These are phyloP conservation scores for Pseudozyma tsukubaensis DNA, from an alignment of 1,284 basidiomycete species.

Conservation along the genomic window DNA sequence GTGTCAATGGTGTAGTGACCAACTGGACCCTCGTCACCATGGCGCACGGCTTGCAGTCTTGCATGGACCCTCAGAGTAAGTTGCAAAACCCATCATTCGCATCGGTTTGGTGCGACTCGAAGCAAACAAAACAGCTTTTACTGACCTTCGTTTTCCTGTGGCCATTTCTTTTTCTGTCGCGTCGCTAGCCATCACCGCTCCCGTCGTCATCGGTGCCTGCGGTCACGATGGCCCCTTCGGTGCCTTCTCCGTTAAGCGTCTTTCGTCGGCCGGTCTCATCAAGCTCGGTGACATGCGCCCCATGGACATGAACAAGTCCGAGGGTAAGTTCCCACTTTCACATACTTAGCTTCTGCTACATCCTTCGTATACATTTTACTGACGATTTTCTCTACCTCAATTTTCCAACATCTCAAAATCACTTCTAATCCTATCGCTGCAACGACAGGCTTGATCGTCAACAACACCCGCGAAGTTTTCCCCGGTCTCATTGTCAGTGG, in stretches of 20 bases:
- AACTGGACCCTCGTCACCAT: slow-evolving; percentile 87
- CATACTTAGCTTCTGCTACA: not conserved
- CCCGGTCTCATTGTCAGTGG: slow-evolving; percentile 80
- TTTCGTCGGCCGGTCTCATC: slow-evolving; percentile 80
- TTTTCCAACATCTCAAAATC: too few species aligned
- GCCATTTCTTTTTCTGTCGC: too few species aligned
- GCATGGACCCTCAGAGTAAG: slow-evolving; percentile 88
- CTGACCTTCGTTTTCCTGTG: too few species aligned
- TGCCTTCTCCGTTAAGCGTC: slow-evolving; percentile 83
- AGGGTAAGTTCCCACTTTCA: slow-evolving; percentile 31
- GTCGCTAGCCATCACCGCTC: slow-evolving; percentile 67
- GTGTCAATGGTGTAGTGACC: slow-evolving; percentile 84
- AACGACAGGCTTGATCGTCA: slow-evolving; percentile 64
- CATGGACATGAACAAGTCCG: slow-evolving; percentile 63
- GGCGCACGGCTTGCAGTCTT: slow-evolving; percentile 77
- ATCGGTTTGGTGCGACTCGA: too few species aligned
- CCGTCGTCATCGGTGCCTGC: slow-evolving; percentile 74
- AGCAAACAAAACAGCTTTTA: too few species aligned
- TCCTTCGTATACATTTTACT: not conserved
- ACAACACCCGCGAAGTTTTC: slow-evolving; percentile 80
- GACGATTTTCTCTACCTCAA: not conserved
- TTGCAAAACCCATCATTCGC: too few species aligned
- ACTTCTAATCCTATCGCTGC: too few species aligned
- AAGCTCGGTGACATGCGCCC: slow-evolving; percentile 83
- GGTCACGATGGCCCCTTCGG: slow-evolving; percentile 87